Evolutionary conservation across 805 yeast species (phyloP).

Genomic region (Scheffersomyces stipitis): DNA sequence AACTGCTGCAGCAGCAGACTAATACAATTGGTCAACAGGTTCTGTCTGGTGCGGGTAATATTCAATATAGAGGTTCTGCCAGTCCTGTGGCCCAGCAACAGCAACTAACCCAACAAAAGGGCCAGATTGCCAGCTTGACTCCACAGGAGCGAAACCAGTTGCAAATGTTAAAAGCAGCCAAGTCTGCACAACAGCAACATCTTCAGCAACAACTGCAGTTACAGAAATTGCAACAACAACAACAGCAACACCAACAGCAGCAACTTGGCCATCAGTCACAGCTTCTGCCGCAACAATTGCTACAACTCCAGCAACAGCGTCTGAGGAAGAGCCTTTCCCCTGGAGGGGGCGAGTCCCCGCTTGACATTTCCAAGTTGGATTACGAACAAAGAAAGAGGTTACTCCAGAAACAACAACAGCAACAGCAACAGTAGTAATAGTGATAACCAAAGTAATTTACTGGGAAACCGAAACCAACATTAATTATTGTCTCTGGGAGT

Average conservation of each 20-base stretch:
- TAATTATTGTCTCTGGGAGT: no score
- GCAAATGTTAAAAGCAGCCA: constrained; percentile 38
- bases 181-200: constrained; percentile 29
- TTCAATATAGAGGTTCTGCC: constrained; percentile 2
- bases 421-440: constrained; percentile 17
- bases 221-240: constrained; percentile 20
- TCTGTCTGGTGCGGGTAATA: constrained; percentile 3
- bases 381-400: constrained; percentile 39
- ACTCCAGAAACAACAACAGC: constrained; percentile 33
- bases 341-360: constrained; percentile 10
- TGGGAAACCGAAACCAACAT: no score
- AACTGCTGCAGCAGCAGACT: constrained; percentile 16
- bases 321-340: constrained; percentile 7
- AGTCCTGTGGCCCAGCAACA: constrained; percentile 5
- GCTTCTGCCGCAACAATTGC: constrained; percentile 5
- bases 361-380: constrained; percentile 30
- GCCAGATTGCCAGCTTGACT: constrained; percentile 34
- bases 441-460: no score
- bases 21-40: neutral
- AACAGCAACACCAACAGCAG: constrained; percentile 10
- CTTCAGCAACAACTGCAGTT: constrained; percentile 19
- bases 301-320: constrained; percentile 7
- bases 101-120: constrained; percentile 4
- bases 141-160: constrained; percentile 45
- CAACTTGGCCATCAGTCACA: constrained; percentile 6